These are phyloP conservation scores for Cercis canadensis DNA, from an alignment of 306 rosid species.

Conservation along the genomic window DNA sequence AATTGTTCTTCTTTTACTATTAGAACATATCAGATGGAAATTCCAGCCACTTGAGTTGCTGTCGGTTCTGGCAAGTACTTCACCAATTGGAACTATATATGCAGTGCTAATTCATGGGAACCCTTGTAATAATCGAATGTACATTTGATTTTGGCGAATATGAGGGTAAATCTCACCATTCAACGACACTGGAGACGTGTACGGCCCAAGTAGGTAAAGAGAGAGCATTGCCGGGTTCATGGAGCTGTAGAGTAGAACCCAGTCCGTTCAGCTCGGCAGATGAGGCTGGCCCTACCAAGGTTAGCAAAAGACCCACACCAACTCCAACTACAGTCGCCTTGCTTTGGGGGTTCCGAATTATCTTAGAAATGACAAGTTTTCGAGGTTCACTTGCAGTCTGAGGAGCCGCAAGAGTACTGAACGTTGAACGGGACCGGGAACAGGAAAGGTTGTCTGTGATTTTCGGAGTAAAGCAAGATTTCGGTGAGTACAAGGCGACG, in stretches of 20 bases:
- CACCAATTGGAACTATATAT: not conserved
- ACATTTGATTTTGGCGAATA: not conserved
- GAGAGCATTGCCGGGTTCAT: constrained; percentile 88
- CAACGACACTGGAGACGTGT: constrained; percentile 89
- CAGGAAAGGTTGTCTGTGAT: not conserved
- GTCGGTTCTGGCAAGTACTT: not conserved
- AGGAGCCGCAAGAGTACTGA: not conserved
- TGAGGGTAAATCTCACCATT: constrained; percentile 56
- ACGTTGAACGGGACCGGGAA: constrained; percentile 23
- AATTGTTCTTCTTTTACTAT: too few relatives aligned
- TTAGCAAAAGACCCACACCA: constrained; percentile 57
- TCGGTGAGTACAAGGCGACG: constrained; percentile 42
- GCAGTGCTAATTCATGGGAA: too few relatives aligned
- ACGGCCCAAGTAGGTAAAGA: constrained; percentile 97
- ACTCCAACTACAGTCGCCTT: constrained; percentile 55
- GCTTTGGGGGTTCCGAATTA: constrained; percentile 25
- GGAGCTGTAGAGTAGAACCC: constrained; percentile 51
- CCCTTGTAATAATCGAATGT: too few relatives aligned
- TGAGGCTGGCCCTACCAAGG: constrained; percentile 58
- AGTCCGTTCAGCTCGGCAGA: constrained; percentile 50
- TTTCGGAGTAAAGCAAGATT: constrained; percentile 25
- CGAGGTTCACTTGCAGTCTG: not conserved
- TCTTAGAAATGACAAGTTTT: constrained; percentile 13
- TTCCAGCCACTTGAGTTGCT: not conserved
- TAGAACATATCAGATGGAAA: not conserved